Conservation (phyloP, 257 asterid genomes). For the Lantana camara region DNA sequence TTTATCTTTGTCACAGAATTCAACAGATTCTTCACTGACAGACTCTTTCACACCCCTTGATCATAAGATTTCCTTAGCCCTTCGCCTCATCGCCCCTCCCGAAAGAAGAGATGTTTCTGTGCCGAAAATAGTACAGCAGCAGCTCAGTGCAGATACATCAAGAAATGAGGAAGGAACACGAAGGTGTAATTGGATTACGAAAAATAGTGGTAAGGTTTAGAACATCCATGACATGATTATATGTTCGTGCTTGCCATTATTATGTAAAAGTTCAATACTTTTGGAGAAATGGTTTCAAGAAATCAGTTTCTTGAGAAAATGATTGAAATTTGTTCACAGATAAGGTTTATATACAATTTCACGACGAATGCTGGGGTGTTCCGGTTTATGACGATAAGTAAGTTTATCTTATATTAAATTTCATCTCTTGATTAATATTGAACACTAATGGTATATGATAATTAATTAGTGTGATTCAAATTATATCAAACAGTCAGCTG, state of each 20-base stretch:
- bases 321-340: slow-evolving; percentile 43
- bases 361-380: slow-evolving; percentile 98
- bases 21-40: slow-evolving; percentile 67
- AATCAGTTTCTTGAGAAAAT: neutral
- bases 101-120: slow-evolving; percentile 32
- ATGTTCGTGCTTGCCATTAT: too few species aligned
- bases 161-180: slow-evolving; percentile 42
- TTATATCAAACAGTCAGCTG: slow-evolving; percentile 48
- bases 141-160: slow-evolving; percentile 28
- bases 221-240: too few species aligned
- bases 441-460: neutral
- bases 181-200: slow-evolving; percentile 88
- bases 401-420: slow-evolving; percentile 22
- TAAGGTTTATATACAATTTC: slow-evolving; percentile 73
- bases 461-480: neutral
- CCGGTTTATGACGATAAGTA: slow-evolving; percentile 94
- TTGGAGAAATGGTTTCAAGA: slow-evolving; percentile 70
- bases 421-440: neutral
- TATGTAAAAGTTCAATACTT: too few species aligned
- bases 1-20: slow-evolving; percentile 72
- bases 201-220: slow-evolving; percentile 83
- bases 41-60: slow-evolving; percentile 62
- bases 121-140: slow-evolving; percentile 34
- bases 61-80: slow-evolving; percentile 60
- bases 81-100: slow-evolving; percentile 44